Base-by-base conservation (phyloP, 192 early-diverging fungal species). In the Umbelopsis isabellina region DNA sequence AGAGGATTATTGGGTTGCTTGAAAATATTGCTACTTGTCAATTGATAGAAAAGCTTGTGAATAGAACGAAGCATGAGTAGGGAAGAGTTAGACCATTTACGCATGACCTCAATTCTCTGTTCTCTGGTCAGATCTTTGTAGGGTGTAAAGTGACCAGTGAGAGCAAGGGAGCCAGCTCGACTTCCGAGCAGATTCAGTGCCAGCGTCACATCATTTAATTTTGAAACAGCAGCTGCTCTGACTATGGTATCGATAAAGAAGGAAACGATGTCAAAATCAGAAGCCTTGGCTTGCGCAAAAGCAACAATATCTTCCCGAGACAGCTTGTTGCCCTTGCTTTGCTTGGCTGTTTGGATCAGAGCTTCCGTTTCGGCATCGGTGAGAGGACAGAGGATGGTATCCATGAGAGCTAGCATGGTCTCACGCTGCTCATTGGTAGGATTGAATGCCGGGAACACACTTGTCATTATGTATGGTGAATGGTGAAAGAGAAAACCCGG, bases 311-410 rank as follows among this genome's bases (percentile, higher is more conserved):
- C 71, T 61, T 45, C 71, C 2, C 72, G 73, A 9, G 71, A 16
- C 10, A 79, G 46, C 20, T 45, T 55, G 12, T 69, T 73, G 2
- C 74, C 69, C 46, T 77, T 72, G 51, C 50, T 58, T 16, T 68
- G 64, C 27, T 77, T 65, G 3, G 75, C 66, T 55, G 73, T 67
- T 15, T 66, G 41, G 0, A 82, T 68, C 46, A 85, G 66, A 1
- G 72, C 50, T 33, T 80, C 75, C 27, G 76, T 67, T 23, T 84
- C 80, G 37, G 72, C 46, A 7, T 66, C 68, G 6, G 44, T 46
- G 7, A 89, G 68, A 45, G 79, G 75, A 1, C 81, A 75, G 25
- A 87, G 72, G 49, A 87, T 74, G 22, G 84, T 84, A 65, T 84
- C 82, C 53, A 78, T 68, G 46, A 89, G 77, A 30, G 86, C 80